phyloP scores from a whole-genome alignment of 2,329 filamentous ascomycete species.

The Harringtonia aguacate region DNA sequence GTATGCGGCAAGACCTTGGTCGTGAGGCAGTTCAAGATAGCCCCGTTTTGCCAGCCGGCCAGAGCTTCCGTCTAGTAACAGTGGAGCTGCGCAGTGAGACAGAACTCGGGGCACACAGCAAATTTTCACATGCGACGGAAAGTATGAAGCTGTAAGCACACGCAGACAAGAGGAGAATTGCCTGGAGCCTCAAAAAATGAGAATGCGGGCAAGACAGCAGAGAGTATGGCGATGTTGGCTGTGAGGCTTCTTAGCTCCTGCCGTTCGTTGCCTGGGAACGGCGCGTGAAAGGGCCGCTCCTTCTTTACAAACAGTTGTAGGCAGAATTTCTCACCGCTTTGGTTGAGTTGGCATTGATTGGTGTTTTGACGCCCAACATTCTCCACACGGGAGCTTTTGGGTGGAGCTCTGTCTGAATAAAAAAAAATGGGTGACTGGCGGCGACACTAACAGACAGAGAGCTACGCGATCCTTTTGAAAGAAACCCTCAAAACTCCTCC shows the following conservation, averaged over 20 bases:
- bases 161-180: too few relatives aligned
- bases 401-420: constrained; percentile 8
- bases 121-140: too few relatives aligned
- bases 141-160: too few relatives aligned
- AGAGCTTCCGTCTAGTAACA: too few relatives aligned
- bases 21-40: too few relatives aligned
- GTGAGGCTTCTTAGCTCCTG: not conserved
- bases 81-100: too few relatives aligned
- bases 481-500: not conserved
- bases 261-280: constrained; percentile 6
- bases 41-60: too few relatives aligned
- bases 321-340: constrained; percentile 12
- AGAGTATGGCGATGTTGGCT: not conserved
- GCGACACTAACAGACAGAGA: constrained; percentile 5
- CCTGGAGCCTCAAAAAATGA: too few relatives aligned
- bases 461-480: constrained; percentile 9
- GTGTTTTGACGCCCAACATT: not conserved
- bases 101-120: too few relatives aligned
- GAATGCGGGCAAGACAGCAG: not conserved
- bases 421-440: not conserved
- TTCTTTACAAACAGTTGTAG: constrained; percentile 4
- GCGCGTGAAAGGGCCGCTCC: constrained; percentile 3
- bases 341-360: constrained; percentile 1
- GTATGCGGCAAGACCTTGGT: too few relatives aligned
- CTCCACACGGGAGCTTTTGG: constrained; percentile 9